Conservation (phyloP, 2,329 filamentous ascomycete species). For the Rutstroemia sydowiana region DNA sequence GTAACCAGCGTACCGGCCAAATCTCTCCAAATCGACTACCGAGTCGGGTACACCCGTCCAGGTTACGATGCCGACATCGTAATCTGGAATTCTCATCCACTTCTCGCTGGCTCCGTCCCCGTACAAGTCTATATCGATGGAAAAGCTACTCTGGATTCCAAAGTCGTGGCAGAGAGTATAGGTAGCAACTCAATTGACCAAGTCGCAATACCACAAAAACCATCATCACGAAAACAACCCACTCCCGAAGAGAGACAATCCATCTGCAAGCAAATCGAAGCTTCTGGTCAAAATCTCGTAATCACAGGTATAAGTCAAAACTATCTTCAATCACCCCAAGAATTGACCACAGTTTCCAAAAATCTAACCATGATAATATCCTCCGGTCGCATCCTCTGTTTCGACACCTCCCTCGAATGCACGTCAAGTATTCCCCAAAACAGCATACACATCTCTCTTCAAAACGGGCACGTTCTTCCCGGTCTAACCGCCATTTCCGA, state of each 20-base stretch:
- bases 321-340: conserved; percentile 28
- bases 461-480: conserved; percentile 41
- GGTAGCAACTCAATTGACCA: conserved; percentile 9
- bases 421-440: too few relatives aligned
- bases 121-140: conserved; percentile 43
- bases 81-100: conserved; percentile 42
- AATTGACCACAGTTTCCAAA: background rate
- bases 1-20: conserved; percentile 40
- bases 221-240: conserved; percentile 19
- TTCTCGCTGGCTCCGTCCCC: conserved; percentile 38
- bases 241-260: background rate
- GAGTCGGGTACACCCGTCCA: conserved; percentile 37
- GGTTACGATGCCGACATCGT: conserved; percentile 45
- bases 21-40: conserved; percentile 36
- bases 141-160: conserved; percentile 30
- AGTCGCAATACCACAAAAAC: background rate
- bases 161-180: conserved; percentile 28
- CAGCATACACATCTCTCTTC: conserved; percentile 31
- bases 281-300: conserved; percentile 25
- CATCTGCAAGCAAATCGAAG: conserved; percentile 11
- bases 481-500: conserved; percentile 43
- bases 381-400: conserved; percentile 37
- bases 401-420: conserved; percentile 30
- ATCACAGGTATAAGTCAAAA: conserved; percentile 34
- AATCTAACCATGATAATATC: conserved; percentile 37